Conservation (phyloP, 371 early-diverging fungal genomes). For the Dipsacomyces acuminosporus region DNA sequence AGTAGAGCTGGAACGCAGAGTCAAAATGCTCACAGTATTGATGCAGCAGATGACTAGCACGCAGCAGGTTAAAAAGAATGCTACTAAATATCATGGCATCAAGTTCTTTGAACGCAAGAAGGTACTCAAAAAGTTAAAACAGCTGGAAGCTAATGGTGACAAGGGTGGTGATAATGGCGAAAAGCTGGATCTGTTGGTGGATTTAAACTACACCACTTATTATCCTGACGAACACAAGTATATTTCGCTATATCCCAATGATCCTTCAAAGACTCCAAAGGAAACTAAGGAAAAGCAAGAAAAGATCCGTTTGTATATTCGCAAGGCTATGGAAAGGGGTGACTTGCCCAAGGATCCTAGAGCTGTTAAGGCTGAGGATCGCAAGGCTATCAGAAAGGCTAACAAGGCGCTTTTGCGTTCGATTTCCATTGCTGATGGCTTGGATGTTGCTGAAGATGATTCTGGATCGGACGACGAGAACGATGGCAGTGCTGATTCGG, state of each 20-base stretch:
- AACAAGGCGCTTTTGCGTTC: conserved; percentile 23
- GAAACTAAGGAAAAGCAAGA: conserved; percentile 12
- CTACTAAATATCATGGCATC: conserved; percentile 22
- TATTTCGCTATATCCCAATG: conserved; percentile 33
- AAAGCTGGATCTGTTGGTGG: conserved; percentile 11
- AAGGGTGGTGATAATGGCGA: background rate
- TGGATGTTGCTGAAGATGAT: background rate
- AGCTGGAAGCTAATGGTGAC: background rate
- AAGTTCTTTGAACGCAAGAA: conserved; percentile 43
- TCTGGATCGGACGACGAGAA: conserved; percentile 1
- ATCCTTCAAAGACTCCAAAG: conserved; percentile 18
- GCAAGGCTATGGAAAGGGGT: conserved; percentile 19
- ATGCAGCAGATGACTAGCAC: conserved; percentile 14
- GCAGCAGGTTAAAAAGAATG: conserved; percentile 19
- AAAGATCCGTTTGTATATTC: conserved; percentile 11
- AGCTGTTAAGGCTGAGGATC: conserved; percentile 13
- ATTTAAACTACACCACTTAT: conserved; percentile 35
- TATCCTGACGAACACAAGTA: conserved; percentile 39
- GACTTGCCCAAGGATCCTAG: conserved; percentile 27
- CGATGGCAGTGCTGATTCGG: background rate
- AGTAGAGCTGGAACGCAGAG: conserved; percentile 24
- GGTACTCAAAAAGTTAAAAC: conserved; percentile 19
- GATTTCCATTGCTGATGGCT: conserved; percentile 18
- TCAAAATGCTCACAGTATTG: conserved; percentile 19
- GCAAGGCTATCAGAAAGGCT: conserved; percentile 27